Conservation (phyloP, 257 asterid species). For the Jacaranda mimosifolia region DNA sequence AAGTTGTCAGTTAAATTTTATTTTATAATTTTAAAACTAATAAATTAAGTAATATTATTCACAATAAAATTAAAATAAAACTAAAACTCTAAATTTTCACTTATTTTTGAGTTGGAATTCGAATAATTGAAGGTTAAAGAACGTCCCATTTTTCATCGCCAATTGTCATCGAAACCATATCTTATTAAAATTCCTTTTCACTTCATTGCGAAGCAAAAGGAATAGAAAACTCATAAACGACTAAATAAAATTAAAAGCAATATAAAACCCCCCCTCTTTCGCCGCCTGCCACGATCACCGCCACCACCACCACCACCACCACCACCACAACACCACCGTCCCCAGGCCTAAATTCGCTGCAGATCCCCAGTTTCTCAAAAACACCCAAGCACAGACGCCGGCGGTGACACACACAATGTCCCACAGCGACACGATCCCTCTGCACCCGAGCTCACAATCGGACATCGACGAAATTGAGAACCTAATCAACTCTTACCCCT, state of each 20-base stretch:
- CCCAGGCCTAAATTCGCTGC: not conserved
- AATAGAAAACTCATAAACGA: not conserved
- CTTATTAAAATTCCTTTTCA: not conserved
- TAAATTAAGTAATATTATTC: too few relatives aligned
- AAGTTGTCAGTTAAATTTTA: too few relatives aligned
- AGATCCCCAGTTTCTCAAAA: not conserved
- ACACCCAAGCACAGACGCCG: not conserved
- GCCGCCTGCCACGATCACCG: not conserved
- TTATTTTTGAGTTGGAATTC: too few relatives aligned
- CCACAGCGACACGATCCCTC: conserved; percentile 54
- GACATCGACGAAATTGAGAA: conserved; percentile 89
- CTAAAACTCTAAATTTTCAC: too few relatives aligned
- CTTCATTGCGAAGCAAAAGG: not conserved
- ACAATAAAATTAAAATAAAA: too few relatives aligned
- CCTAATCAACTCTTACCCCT: conserved; percentile 69
- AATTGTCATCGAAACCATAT: too few relatives aligned
- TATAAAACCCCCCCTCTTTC: not conserved
- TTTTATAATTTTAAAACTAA: too few relatives aligned
- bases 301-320: not conserved
- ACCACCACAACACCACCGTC: conserved; percentile 5
- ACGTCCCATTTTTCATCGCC: too few relatives aligned
- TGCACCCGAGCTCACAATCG: conserved; percentile 77
- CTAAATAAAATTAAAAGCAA: not conserved
- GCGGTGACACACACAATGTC: conserved; percentile 51
- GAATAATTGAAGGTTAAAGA: too few relatives aligned